A percentile compares a stretch with the other conserved stretches of the same genome.
Evolutionary conservation across 805 yeast genomes (phyloP).

Genomic region (Nakazawaea pomicola): DNA sequence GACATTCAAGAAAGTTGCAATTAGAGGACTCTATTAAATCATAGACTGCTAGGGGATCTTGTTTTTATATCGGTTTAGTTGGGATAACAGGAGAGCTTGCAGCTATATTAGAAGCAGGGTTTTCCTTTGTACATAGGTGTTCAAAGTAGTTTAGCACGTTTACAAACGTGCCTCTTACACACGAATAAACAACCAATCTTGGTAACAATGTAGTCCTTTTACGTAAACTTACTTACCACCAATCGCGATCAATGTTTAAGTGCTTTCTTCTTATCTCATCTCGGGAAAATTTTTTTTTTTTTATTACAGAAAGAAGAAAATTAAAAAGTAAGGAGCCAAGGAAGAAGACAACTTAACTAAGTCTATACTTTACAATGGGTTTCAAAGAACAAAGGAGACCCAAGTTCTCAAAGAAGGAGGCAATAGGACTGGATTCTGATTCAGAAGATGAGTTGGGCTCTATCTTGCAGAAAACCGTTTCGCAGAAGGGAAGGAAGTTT

Average conservation of each 20-base stretch:
- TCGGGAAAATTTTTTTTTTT: neutral
- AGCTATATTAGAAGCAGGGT: too few species aligned
- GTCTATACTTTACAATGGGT: neutral
- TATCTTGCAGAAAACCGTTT: constrained; percentile 1
- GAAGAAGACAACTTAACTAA: too few species aligned
- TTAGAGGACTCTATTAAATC: constrained; percentile 63
- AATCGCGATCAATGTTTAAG: too few species aligned
- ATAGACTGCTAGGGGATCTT: neutral
- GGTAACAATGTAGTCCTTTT: too few species aligned
- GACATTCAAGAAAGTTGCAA: constrained; percentile 75
- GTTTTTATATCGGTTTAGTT: too few species aligned
- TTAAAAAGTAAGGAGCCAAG: too few species aligned
- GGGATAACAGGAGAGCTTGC: too few species aligned
- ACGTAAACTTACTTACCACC: too few species aligned
- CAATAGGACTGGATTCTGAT: constrained; percentile 5
- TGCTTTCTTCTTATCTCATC: neutral
- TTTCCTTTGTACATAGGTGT: neutral
- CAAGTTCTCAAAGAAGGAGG: constrained; percentile 16
- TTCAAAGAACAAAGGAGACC: constrained; percentile 16
- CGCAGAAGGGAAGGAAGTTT: neutral
- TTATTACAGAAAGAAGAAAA: neutral
- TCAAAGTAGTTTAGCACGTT: too few species aligned
- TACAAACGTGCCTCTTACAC: too few species aligned
- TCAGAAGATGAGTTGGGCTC: constrained; percentile 9
- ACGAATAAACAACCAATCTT: too few species aligned